phyloP scores from a whole-genome alignment of 495 filamentous ascomycete genomes.

The Penicillium paxilli region DNA sequence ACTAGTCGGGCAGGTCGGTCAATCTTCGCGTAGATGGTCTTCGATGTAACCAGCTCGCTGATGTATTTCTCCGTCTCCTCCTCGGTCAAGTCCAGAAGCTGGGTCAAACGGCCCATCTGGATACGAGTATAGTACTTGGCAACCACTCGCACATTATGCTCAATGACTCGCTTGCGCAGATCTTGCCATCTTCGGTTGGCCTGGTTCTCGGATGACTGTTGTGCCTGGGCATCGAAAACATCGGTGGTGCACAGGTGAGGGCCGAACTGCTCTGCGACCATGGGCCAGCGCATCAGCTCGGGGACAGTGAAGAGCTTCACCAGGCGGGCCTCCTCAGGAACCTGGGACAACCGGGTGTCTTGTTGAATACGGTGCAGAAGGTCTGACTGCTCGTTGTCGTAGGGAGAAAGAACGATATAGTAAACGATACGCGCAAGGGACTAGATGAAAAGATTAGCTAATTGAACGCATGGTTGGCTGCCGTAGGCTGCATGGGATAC shows the following conservation, averaged over 20 bases:
- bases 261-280: constrained; percentile 82
- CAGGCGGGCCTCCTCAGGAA: constrained; percentile 74
- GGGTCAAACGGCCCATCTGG: constrained; percentile 80
- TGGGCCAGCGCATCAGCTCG: constrained; percentile 97
- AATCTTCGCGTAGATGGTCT: constrained; percentile 97
- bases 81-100: constrained; percentile 86
- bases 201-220: constrained; percentile 68
- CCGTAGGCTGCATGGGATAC: constrained; percentile 28
- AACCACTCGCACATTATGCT: constrained; percentile 96
- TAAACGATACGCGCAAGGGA: constrained; percentile 91
- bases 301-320: constrained; percentile 92
- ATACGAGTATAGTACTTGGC: constrained; percentile 99
- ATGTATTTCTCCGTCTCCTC: constrained; percentile 98
- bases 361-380: constrained; percentile 88
- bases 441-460: constrained; percentile 38
- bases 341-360: constrained; percentile 61
- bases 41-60: constrained; percentile 88
- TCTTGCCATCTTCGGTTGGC: constrained; percentile 85
- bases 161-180: constrained; percentile 94
- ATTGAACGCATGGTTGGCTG: not conserved
- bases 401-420: constrained; percentile 92
- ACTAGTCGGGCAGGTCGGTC: constrained; percentile 90
- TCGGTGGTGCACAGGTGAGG: constrained; percentile 88
- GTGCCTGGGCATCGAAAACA: constrained; percentile 66
- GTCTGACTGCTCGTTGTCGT: constrained; percentile 98